Conservation (phyloP, 805 yeast species). For the Komagataella kurtzmanii region DNA sequence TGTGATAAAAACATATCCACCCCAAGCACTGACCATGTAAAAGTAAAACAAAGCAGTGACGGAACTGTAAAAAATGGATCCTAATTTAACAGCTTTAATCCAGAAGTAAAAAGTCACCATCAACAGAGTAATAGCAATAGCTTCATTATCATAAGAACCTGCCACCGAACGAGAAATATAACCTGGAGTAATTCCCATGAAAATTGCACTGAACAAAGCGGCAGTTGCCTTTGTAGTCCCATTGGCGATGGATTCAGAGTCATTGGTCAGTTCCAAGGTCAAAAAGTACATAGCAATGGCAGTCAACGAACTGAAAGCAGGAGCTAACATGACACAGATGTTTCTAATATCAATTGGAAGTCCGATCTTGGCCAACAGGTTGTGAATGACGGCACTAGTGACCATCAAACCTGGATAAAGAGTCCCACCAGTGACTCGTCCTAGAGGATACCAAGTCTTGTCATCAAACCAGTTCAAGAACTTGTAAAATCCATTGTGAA, state of each 20-base stretch:
- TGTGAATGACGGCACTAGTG: conserved; percentile 86
- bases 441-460: conserved; percentile 97
- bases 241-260: conserved; percentile 13
- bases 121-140: conserved; percentile 89
- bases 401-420: conserved; percentile 98
- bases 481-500: conserved; percentile 71
- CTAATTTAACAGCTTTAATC: conserved; percentile 88
- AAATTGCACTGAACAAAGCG: conserved; percentile 83
- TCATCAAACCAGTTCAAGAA: conserved; percentile 98
- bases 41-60: conserved; percentile 82
- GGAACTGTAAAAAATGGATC: conserved; percentile 75
- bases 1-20: conserved; percentile 98
- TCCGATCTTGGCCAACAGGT: conserved; percentile 45
- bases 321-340: conserved; percentile 91
- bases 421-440: conserved; percentile 98
- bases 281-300: conserved; percentile 81
- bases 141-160: conserved; percentile 97
- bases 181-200: conserved; percentile 97
- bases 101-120: conserved; percentile 94
- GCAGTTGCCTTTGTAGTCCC: conserved; percentile 34
- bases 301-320: conserved; percentile 89
- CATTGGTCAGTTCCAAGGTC: conserved; percentile 81
- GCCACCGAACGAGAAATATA: conserved; percentile 97
- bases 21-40: conserved; percentile 99
- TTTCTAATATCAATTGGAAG: conserved; percentile 91